Base-by-base conservation (phyloP, 352 stramenopile genomes). In the Phytopythium kandeliae region DNA sequence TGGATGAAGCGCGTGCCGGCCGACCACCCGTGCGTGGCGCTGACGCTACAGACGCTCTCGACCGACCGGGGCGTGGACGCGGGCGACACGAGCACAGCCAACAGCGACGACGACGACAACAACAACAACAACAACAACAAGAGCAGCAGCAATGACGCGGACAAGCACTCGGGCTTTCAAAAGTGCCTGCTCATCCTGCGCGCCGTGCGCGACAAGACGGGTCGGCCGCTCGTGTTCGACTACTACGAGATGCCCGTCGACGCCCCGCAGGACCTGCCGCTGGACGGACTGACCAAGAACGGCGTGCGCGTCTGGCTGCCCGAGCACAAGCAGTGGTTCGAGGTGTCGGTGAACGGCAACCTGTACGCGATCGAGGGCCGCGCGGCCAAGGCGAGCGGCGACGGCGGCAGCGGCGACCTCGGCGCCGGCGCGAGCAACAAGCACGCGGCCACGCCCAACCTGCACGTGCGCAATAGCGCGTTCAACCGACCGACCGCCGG, bases 211-310 rank as follows among this genome's bases (percentile, higher is more conserved):
- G 51, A 11, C n/a, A 26, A 55, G 30, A 60, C 67, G 16, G 65
- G 24, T 8, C 17, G 26, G 10, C 8, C 10, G 5, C 16, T 68
- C 47, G 31, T 64, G 24, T 35, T 75, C 16, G 60, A 83, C 12
- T 70, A 90, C 49, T 56, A 75, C 13, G 65, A 82, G 33, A 26
- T 79, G 31, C 63, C 62, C 19, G 15, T 85, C 21, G 48, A 48
- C 0, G 68, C 81, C 48, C 31, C 72, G 7, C 61, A 49, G 16
- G 55, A 69, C 2, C 38, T 89, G 12, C 74, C 72, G 1, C 49
- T 92, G 19, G 81, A 92, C 43, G 81, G 78, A 25, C 45, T 92
- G 35, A 92, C 81, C n/a, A 89, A 88, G 50, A 92, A 92, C 49
- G 81, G 81, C 6, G 78, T 92, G 49, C 72, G 81, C 1, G 63